Evolutionary conservation across 2,329 filamentous ascomycete genomes (phyloP).

Genomic region (Pochonia chlamydosporia): DNA sequence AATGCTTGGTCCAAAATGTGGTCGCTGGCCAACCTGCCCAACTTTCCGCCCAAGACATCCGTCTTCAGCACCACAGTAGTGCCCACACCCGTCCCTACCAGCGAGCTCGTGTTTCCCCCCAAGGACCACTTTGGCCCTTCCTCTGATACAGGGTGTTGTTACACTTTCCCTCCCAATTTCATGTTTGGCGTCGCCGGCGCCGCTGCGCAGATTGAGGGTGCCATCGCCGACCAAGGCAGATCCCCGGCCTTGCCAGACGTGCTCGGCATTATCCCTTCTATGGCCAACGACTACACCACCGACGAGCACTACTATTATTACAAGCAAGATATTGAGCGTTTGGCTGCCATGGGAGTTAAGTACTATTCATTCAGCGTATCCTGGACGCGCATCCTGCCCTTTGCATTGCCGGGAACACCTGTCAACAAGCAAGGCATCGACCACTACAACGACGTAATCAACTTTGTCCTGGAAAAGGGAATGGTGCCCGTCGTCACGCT

Average conservation of each 20-base stretch:
- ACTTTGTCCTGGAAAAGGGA: constrained; percentile 41
- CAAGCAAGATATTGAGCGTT: constrained; percentile 49
- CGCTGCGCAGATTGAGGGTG: constrained; percentile 40
- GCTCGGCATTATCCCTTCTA: constrained; percentile 19
- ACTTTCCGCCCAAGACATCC: constrained; percentile 21
- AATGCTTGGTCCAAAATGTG: constrained; percentile 27
- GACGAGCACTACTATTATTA: constrained; percentile 50
- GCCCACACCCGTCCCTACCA: constrained; percentile 48
- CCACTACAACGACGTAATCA: constrained; percentile 50
- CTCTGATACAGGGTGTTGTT: too few relatives aligned
- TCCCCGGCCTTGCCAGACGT: constrained; percentile 38
- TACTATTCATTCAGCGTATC: constrained; percentile 48
- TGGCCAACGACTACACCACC: constrained; percentile 28
- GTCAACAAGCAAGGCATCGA: constrained; percentile 44
- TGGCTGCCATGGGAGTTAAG: constrained; percentile 44
- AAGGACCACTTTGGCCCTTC: constrained; percentile 41
- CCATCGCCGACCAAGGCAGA: constrained; percentile 36
- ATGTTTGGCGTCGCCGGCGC: constrained; percentile 42
- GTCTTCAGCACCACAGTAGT: constrained; percentile 41
- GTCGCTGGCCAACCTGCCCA: constrained; percentile 25
- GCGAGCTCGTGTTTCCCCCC: constrained; percentile 50
- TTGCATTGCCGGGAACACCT: constrained; percentile 41
- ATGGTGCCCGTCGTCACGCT: constrained; percentile 43
- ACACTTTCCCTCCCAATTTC: constrained; percentile 43
- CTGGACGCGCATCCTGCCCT: constrained; percentile 48